A percentile compares a stretch with the other conserved stretches of the same genome.
Evolutionary conservation across 208 protist genomes (phyloP).

Genomic region (Leptomonas pyrrhocoris): DNA sequence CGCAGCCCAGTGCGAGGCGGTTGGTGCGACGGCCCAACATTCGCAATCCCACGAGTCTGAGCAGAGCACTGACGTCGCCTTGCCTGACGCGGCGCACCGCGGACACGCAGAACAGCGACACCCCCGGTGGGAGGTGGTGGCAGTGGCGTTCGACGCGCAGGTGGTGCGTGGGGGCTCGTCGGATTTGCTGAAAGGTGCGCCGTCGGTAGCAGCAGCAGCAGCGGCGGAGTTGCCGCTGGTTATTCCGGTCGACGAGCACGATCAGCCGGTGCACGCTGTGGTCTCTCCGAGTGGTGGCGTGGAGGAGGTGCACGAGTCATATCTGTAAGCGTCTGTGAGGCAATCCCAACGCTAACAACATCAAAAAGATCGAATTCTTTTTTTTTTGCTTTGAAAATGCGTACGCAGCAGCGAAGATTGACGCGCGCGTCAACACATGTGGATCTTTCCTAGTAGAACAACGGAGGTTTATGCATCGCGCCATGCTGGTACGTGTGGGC

Average conservation of each 20-base stretch:
- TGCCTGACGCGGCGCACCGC: background rate
- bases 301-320: constrained; percentile 1
- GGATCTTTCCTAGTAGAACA: too few relatives aligned
- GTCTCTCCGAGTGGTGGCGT: constrained; percentile 24
- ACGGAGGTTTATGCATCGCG: too few relatives aligned
- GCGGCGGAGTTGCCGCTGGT: background rate
- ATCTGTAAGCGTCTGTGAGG: background rate
- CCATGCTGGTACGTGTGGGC: too few relatives aligned
- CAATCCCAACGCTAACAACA: background rate
- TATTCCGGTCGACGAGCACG: constrained; percentile 23
- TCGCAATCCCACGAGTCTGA: too few relatives aligned
- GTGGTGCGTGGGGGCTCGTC: constrained; percentile 5
- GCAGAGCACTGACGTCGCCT: too few relatives aligned
- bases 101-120: background rate
- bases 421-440: too few relatives aligned
- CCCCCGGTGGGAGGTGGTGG: constrained; percentile 26
- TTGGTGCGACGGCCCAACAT: too few relatives aligned
- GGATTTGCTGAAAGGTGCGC: background rate
- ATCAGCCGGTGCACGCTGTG: constrained; percentile 21
- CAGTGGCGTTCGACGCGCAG: constrained; percentile 28
- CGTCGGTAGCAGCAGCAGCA: background rate
- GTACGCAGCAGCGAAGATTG: too few relatives aligned
- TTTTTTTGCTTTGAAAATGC: too few relatives aligned
- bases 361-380: too few relatives aligned
- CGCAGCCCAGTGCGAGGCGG: background rate